Evolutionary conservation across 1,284 basidiomycete genomes (phyloP).

Genomic region (Melampsora americana): DNA sequence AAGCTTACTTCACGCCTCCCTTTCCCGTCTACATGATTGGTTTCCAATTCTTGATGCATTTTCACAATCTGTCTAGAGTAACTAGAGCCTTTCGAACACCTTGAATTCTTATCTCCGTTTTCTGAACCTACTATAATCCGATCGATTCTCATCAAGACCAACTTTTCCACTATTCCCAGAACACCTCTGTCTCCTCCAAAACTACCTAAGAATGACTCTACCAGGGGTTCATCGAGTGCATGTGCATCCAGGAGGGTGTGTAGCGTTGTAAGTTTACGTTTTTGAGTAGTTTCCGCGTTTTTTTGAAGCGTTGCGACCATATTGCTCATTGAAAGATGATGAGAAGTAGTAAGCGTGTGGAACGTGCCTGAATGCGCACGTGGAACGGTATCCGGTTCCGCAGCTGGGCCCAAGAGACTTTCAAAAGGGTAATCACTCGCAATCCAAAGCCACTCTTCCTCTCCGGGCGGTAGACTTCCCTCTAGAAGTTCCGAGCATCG

Average conservation of each 20-base stretch:
- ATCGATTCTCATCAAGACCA: conserved; percentile 48
- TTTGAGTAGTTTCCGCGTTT: background rate
- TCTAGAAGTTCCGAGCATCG: conserved; percentile 49
- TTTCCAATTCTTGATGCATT: background rate
- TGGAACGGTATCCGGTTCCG: background rate
- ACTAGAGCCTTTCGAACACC: conserved; percentile 50
- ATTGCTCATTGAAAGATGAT: background rate
- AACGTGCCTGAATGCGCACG: background rate
- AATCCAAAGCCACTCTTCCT: conserved; percentile 47
- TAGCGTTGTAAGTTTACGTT: background rate
- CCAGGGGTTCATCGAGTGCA: conserved; percentile 18
- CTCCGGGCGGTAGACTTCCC: conserved; percentile 45
- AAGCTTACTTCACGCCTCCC: background rate
- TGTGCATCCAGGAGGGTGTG: conserved; percentile 22
- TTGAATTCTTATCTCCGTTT: background rate
- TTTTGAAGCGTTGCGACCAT: background rate
- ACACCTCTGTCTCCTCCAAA: conserved; percentile 49
- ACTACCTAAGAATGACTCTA: conserved; percentile 12
- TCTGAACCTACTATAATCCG: conserved; percentile 49
- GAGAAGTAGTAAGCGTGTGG: background rate
- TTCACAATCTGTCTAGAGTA: conserved; percentile 50
- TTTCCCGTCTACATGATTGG: background rate
- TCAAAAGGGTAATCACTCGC: conserved; percentile 53
- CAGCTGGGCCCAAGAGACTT: conserved; percentile 37
- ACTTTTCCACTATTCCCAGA: conserved; percentile 51